Base-by-base conservation (phyloP, 192 early-diverging fungal genomes). In the Entomortierella beljakovae region DNA sequence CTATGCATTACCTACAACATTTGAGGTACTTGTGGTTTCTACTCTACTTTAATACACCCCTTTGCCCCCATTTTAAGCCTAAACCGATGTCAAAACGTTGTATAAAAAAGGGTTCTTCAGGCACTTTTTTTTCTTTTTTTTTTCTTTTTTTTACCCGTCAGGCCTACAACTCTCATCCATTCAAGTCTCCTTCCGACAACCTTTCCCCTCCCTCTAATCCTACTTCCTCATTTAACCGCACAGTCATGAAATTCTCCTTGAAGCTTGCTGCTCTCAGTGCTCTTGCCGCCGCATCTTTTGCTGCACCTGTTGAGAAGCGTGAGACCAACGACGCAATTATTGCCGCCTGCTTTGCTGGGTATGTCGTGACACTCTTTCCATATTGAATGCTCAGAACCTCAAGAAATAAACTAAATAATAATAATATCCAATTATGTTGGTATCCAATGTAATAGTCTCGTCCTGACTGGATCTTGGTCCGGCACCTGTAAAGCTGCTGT, bases 211-310 rank as follows among this genome's bases (percentile, higher is more conserved):
- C 54, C 65, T 22, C 53, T 61, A 22, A 26, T 23, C 20, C 11
- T 28, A 23, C 34, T n/a, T 31, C 59, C 51, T 33, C 48, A 23
- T 23, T 9, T 50, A 25, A 22, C 0, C 6, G 3, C 26, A n/a
- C n/a, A n/a, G 68, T 11, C 26, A 79, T 79, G 75, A 79, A 70
- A 68, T 70, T 79, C 50, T 70, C 75, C 33, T 60, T 79, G 67
- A 79, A 79, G 31, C 38, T 42, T 43, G 75, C 55, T 34, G 75
- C 68, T 49, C 9, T 79, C 16, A 53, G 61, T 18, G 75, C 75
- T 23, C 32, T 65, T 10, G 68, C 67, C 52, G 58, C 75, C 28
- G 28, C 57, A 16, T 61, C 42, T 6, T 29, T 65, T 28, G 75
- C 62, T 48, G 75, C 75, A 26, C 75, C 75, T 31, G 52, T 79